Conservation (phyloP, 371 early-diverging fungal species). For the Rhizoclosmatium hyalinum region DNA sequence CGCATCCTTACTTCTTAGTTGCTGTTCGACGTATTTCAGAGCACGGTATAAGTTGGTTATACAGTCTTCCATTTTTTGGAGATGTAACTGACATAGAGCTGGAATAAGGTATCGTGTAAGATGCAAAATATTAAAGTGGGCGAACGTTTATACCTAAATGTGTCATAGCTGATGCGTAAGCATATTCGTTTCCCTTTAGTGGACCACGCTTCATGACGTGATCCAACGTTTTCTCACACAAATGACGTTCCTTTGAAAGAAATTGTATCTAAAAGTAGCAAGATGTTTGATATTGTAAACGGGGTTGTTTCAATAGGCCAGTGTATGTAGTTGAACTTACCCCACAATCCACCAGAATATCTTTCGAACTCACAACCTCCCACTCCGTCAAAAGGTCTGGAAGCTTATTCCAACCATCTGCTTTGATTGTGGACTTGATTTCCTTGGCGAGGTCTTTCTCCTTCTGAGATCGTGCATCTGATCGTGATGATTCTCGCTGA, state of each 20-base stretch:
- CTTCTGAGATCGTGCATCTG: conserved; percentile 37
- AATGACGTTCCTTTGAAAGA: conserved; percentile 25
- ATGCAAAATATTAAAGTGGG: neutral
- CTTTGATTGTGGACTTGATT: conserved; percentile 30
- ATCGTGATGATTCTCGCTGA: neutral
- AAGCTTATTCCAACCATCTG: conserved; percentile 29
- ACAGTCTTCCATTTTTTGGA: conserved; percentile 32
- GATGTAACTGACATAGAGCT: conserved; percentile 32
- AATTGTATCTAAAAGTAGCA: conserved; percentile 26
- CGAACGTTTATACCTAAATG: conserved; percentile 26
- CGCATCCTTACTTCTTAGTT: neutral
- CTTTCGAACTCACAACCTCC: conserved; percentile 28
- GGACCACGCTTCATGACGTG: conserved; percentile 35
- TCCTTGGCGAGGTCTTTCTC: conserved; percentile 35
- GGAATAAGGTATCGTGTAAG: neutral
- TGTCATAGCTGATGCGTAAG: conserved; percentile 29
- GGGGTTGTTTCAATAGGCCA: neutral
- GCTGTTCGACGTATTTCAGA: conserved; percentile 25
- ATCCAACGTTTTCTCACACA: conserved; percentile 32
- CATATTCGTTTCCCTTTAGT: conserved; percentile 26
- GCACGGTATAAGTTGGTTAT: conserved; percentile 16
- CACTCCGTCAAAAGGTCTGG: conserved; percentile 32
- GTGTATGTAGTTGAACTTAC: conserved; percentile 17
- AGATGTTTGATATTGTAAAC: too few species aligned
- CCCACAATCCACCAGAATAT: conserved; percentile 38